phyloP scores from a whole-genome alignment of 352 stramenopile species.

The Elongisporangium anandrum region DNA sequence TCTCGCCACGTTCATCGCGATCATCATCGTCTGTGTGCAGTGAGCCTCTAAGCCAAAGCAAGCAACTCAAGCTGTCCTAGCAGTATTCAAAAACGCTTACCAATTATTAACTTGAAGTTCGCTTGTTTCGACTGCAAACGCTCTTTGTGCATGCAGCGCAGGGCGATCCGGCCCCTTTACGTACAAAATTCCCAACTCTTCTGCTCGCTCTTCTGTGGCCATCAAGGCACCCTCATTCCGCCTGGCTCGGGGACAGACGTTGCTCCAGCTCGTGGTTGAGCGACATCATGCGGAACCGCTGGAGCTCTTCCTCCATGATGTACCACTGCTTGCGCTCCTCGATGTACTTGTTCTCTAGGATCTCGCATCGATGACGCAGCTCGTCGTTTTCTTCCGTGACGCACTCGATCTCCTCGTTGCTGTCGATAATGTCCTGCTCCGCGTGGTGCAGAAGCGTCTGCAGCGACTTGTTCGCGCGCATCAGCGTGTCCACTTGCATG shows the following conservation, averaged over 20 bases:
- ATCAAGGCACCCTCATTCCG: neutral
- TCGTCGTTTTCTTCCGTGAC: slow-evolving; percentile 79
- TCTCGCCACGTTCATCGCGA: slow-evolving; percentile 48
- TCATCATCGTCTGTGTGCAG: slow-evolving; percentile 65
- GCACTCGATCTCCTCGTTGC: slow-evolving; percentile 62
- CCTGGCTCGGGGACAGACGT: slow-evolving; percentile 12
- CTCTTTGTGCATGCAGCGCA: no score
- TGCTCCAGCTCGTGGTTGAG: slow-evolving; percentile 39
- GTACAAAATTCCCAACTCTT: slow-evolving; percentile 1
- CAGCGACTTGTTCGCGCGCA: slow-evolving; percentile 57
- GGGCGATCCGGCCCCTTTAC: no score
- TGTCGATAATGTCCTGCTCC: slow-evolving; percentile 58
- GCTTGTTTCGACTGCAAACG: no score
- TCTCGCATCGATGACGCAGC: slow-evolving; percentile 50
- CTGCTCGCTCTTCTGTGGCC: neutral
- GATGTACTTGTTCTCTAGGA: slow-evolving; percentile 63
- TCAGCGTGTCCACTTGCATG: slow-evolving; percentile 51
- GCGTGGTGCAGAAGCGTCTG: slow-evolving; percentile 54
- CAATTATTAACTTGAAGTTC: no score
- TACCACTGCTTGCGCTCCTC: slow-evolving; percentile 62
- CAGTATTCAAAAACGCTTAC: no score
- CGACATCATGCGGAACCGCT: slow-evolving; percentile 47
- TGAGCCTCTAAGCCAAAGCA: slow-evolving; percentile 2
- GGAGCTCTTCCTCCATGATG: slow-evolving; percentile 58
- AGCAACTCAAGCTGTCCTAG: no score